Evolutionary conservation across 306 rosid species (phyloP), one percentile per base, ranked within the genome.

Genomic region (Glycine latifolia): DNA sequence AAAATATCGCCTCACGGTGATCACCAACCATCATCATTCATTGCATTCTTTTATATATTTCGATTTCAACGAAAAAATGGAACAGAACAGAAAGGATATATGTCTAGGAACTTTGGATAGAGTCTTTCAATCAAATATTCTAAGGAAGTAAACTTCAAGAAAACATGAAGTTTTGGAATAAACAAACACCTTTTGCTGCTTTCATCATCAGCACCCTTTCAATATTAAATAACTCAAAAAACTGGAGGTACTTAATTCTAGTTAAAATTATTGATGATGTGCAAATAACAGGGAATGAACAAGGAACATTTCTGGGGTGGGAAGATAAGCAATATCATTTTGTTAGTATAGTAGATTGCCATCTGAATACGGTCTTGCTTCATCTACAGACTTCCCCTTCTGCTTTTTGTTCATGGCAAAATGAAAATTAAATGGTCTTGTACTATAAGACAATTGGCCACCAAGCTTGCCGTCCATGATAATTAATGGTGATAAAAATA

Each of bases 391-490:
- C 33, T 4, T 48, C 39, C 13, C 10, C 37, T 60, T 41, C 48
- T 70, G 68, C 35, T 37, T 56, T 68, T 70, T 70, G 16, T 44
- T 47, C 56, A 48, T 20, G n/a, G 35, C 62, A 69, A 68, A 50
- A 41, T 47, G 7, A 63, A 58, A 79, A 47, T 17, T 49, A 58
- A 67, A 56, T 66, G 20, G 9, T 46, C 53, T 35, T 37, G 43
- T 55, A 37, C 73, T 10, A 76, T 20, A 75, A 47, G 83, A 83
- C 85, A 80, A 56, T 54, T 67, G 31, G 31, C 10, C 70, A 72
- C 46, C 54, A 77, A 53, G 49, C 49, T 84, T 74, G 90, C 90
- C 90, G 87, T 81, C 87, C 84, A 5, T 60, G 15, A 47, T 10
- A 39, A 39, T 39, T 39, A 39, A 39, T 39, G 44, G 44, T 39